A percentile compares a stretch with the other conserved stretches of the same genome.
phyloP scores from a whole-genome alignment of 139 green algal species.

The Coelastrella sp. region DNA sequence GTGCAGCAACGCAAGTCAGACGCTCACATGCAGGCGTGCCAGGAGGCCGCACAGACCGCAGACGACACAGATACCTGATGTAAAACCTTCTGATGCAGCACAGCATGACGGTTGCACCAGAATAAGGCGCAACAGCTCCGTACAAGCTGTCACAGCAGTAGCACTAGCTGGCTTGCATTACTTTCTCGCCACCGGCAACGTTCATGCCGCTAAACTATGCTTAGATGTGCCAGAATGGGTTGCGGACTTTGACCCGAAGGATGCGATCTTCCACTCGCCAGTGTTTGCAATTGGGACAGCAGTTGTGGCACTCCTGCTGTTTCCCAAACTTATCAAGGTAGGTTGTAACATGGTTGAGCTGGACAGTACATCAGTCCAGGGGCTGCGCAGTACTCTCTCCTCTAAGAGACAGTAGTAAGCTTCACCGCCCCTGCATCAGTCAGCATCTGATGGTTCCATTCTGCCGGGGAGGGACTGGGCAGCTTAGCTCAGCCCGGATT shows the following conservation, averaged over 20 bases:
- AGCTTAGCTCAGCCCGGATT: no score
- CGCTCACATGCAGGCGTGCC: no score
- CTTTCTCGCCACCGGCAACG: background rate
- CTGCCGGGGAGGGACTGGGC: no score
- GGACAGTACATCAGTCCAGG: background rate
- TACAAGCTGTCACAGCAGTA: no score
- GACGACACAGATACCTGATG: no score
- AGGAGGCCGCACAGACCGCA: no score
- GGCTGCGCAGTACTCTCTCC: no score
- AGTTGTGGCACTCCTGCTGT: slow-evolving; percentile 28
- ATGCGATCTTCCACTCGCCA: slow-evolving; percentile 14
- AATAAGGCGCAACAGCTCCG: no score
- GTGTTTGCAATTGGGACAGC: slow-evolving; percentile 20
- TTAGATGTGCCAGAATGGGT: slow-evolving; percentile 29
- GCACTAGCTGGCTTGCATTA: background rate
- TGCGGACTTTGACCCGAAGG: background rate
- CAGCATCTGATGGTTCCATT: no score
- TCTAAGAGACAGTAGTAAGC: background rate
- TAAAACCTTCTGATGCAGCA: no score
- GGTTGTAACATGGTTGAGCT: background rate
- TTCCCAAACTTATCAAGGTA: slow-evolving; percentile 27
- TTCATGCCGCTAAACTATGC: slow-evolving; percentile 13
- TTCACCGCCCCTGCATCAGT: background rate
- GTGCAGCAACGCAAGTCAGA: no score
- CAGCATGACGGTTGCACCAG: no score